phyloP scores from a whole-genome alignment of 306 rosid species.

The Datisca glomerata region DNA sequence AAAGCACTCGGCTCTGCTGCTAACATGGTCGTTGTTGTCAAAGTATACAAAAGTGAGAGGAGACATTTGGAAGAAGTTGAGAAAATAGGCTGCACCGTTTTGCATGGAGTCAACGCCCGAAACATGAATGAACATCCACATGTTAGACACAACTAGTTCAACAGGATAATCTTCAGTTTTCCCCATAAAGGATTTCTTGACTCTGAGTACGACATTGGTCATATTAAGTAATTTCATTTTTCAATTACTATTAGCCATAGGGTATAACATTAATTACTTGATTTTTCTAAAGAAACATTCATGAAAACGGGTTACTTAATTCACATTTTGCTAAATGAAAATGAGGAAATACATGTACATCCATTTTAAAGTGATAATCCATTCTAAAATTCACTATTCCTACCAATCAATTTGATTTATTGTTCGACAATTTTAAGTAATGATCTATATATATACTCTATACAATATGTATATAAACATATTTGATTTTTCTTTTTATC shows the following conservation, averaged over 20 bases:
- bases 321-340: constrained; percentile 6
- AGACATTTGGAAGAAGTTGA: constrained; percentile 11
- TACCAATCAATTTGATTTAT: no score
- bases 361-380: no score
- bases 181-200: constrained; percentile 13
- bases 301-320: not conserved
- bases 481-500: no score
- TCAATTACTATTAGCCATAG: not conserved
- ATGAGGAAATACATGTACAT: constrained; percentile 20
- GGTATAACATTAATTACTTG: no score
- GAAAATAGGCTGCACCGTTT: constrained; percentile 11
- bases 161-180: constrained; percentile 15
- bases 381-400: no score
- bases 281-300: no score
- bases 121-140: constrained; percentile 9
- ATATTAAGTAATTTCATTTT: constrained; percentile 3
- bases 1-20: constrained; percentile 19
- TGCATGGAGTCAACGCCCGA: constrained; percentile 23
- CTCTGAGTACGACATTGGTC: not conserved
- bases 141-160: not conserved
- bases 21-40: constrained; percentile 10
- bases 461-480: no score
- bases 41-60: constrained; percentile 3
- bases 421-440: no score
- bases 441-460: no score